Evolutionary conservation across 345 rosid genomes (phyloP).

Genomic region (Sisymbrium irio): DNA sequence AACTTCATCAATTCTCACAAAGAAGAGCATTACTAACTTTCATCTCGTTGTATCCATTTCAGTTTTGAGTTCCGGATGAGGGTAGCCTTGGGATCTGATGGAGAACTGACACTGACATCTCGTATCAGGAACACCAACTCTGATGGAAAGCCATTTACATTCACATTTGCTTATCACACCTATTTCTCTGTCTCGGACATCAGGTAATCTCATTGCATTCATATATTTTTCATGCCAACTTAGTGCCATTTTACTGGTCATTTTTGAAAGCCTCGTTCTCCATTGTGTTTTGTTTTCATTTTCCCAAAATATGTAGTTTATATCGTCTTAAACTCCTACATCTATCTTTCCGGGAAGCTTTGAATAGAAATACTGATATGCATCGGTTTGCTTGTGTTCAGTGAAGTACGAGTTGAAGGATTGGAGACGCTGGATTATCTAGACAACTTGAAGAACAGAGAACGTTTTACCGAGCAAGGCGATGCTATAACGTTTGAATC

Average conservation of each 20-base stretch:
- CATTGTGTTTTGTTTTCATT: neutral
- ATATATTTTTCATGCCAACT: neutral
- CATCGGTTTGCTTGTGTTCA: constrained; percentile 37
- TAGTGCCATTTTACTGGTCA: neutral
- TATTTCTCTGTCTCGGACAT: constrained; percentile 94
- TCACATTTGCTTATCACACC: constrained; percentile 95
- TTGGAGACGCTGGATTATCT: constrained; percentile 90
- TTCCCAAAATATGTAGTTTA: neutral
- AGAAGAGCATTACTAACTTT: constrained; percentile 3
- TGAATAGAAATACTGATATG: neutral
- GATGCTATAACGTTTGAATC: constrained; percentile 95
- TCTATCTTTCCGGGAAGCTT: neutral
- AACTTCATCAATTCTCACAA: neutral
- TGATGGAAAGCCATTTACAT: constrained; percentile 85
- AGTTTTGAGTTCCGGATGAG: constrained; percentile 93
- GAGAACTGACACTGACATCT: constrained; percentile 81
- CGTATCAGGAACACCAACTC: constrained; percentile 76
- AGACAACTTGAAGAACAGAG: constrained; percentile 79
- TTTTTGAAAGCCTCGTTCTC: neutral
- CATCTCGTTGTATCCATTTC: constrained; percentile 13
- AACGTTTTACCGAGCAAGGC: constrained; percentile 89
- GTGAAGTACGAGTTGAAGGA: constrained; percentile 97
- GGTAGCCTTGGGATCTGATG: constrained; percentile 72
- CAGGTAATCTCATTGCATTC: constrained; percentile 51
- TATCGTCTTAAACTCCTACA: neutral